phyloP scores from a whole-genome alignment of 169 alveolate species.

The Blepharisma undulans region DNA sequence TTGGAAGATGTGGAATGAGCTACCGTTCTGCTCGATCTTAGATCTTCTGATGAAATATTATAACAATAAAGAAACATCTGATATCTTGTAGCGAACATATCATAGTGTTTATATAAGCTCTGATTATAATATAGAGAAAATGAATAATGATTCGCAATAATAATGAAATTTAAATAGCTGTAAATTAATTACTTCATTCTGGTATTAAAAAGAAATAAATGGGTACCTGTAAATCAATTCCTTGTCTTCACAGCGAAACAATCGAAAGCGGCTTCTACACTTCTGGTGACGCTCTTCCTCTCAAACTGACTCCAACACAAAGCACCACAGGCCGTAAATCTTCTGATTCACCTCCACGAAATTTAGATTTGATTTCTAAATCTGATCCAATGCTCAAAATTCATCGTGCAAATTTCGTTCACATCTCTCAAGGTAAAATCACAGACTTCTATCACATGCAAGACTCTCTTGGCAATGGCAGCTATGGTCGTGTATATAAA shows the following conservation, averaged over 20 bases:
- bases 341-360: background rate
- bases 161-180: too few relatives aligned
- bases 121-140: too few relatives aligned
- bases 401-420: background rate
- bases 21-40: too few relatives aligned
- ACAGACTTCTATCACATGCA: background rate
- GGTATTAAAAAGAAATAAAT: background rate
- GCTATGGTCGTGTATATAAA: constrained; percentile 75
- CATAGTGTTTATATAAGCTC: too few relatives aligned
- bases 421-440: background rate
- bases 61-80: too few relatives aligned
- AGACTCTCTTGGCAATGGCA: constrained; percentile 56
- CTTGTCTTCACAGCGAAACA: background rate
- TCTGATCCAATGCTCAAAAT: background rate
- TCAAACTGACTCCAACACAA: background rate
- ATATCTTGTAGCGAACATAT: too few relatives aligned
- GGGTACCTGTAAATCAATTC: background rate
- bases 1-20: too few relatives aligned
- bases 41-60: too few relatives aligned
- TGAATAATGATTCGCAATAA: too few relatives aligned
- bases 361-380: background rate
- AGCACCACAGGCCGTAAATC: background rate
- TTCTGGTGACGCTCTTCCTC: background rate
- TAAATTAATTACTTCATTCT: background rate
- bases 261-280: background rate